phyloP scores from a whole-genome alignment of 345 rosid genomes.

The Reutealis trisperma region DNA sequence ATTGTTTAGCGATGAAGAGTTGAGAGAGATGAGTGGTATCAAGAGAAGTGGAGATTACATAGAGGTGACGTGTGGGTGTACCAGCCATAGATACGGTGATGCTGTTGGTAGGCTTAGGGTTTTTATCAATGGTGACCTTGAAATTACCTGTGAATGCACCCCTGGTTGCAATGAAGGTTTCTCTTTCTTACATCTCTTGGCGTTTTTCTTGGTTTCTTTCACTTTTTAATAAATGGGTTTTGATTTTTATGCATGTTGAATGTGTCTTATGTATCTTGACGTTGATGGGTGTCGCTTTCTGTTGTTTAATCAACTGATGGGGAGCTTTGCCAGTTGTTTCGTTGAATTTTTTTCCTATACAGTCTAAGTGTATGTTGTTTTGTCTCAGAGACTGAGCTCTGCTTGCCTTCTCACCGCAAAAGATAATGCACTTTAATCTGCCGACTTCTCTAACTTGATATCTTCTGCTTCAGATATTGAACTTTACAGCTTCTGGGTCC shows the following conservation, averaged over 20 bases:
- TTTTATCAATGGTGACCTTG: conserved; percentile 89
- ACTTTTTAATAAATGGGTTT: conserved; percentile 30
- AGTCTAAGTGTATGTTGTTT: conserved; percentile 53
- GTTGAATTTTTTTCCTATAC: conserved; percentile 23
- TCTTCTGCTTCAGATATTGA: conserved; percentile 19
- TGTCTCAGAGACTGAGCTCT: conserved; percentile 43
- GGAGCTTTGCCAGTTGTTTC: conserved; percentile 17
- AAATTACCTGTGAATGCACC: conserved; percentile 95
- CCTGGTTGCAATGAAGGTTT: conserved; percentile 98
- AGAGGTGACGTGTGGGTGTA: conserved; percentile 98
- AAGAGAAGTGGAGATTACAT: conserved; percentile 66
- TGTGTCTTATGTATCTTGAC: conserved; percentile 34
- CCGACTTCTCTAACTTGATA: conserved; percentile 29
- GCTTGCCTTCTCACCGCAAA: conserved; percentile 16
- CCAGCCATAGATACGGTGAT: conserved; percentile 96
- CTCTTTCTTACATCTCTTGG: not conserved
- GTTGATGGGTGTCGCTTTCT: conserved; percentile 48
- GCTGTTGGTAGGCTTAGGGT: conserved; percentile 99
- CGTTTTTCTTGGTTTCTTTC: conserved; percentile 2
- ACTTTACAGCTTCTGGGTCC: conserved; percentile 8
- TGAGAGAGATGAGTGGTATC: conserved; percentile 80
- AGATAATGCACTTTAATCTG: conserved; percentile 34
- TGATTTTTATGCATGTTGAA: conserved; percentile 46
- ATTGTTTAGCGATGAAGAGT: conserved; percentile 85
- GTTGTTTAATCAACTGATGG: conserved; percentile 28